A percentile compares a stretch with the other conserved stretches of the same genome.
Conservation (phyloP, 805 yeast species). For the Babjeviella inositovora region DNA sequence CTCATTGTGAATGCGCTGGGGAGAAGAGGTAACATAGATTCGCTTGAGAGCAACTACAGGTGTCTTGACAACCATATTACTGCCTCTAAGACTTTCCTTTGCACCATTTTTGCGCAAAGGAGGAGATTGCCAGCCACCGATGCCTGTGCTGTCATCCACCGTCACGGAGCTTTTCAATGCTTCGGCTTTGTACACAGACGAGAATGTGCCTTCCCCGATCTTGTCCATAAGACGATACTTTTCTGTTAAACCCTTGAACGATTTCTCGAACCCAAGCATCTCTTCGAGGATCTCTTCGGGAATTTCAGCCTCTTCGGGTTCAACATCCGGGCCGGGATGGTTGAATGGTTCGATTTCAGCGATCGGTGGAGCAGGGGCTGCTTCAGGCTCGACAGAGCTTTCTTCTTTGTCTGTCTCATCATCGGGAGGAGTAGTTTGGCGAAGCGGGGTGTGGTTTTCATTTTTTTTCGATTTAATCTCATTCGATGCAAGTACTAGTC, state of each 20-base stretch:
- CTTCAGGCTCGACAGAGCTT: too few relatives aligned
- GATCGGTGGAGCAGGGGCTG: too few relatives aligned
- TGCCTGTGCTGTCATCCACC: slow-evolving; percentile 10
- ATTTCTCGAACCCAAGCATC: slow-evolving; percentile 31
- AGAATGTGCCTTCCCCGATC: slow-evolving; percentile 55
- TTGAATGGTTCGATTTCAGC: too few relatives aligned
- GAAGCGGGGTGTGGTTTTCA: too few relatives aligned
- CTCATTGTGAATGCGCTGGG: slow-evolving; percentile 81
- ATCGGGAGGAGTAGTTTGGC: too few relatives aligned
- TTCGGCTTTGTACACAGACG: slow-evolving; percentile 46
- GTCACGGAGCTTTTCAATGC: slow-evolving; percentile 24
- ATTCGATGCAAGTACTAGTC: too few relatives aligned
- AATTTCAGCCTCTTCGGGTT: slow-evolving; percentile 28
- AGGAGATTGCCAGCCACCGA: slow-evolving; percentile 26
- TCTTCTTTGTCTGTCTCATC: too few relatives aligned
- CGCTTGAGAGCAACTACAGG: slow-evolving; percentile 76
- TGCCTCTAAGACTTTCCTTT: slow-evolving; percentile 7
- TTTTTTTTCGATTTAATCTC: too few relatives aligned
- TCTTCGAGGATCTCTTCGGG: slow-evolving; percentile 40
- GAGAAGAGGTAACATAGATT: slow-evolving; percentile 91
- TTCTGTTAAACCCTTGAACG: slow-evolving; percentile 34
- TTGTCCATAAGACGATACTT: slow-evolving; percentile 36
- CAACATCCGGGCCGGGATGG: too few relatives aligned
- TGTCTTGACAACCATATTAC: slow-evolving; percentile 15
- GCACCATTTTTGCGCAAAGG: slow-evolving; percentile 14